Percentiles rank a stretch among this genome's conserved stretches.
Conservation (phyloP, 345 rosid species). For the Heritiera littoralis region DNA sequence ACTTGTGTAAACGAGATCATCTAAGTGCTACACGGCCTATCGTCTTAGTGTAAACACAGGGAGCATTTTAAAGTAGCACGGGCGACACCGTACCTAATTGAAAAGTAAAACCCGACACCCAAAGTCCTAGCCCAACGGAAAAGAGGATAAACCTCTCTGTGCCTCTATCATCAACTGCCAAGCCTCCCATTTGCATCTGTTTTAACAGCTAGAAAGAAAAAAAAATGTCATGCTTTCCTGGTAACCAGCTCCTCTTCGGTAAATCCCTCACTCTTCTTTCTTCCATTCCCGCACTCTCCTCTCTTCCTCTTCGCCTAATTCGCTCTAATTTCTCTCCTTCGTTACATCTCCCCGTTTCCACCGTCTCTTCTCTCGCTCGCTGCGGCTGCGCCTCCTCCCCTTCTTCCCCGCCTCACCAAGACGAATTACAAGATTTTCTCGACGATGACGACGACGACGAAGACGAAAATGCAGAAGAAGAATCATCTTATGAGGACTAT, state of each 20-base stretch:
- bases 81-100: too few species aligned
- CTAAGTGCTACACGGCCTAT: too few species aligned
- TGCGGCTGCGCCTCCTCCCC: slow-evolving; percentile 33
- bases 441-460: background rate
- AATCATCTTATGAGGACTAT: slow-evolving; percentile 28
- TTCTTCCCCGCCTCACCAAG: slow-evolving; percentile 26
- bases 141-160: background rate
- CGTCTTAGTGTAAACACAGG: too few species aligned
- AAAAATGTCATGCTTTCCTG: slow-evolving; percentile 22
- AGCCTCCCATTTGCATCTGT: background rate
- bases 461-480: slow-evolving; percentile 18
- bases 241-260: slow-evolving; percentile 19
- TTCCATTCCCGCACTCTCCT: slow-evolving; percentile 17
- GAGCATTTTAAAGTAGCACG: too few species aligned
- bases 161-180: background rate
- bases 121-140: background rate
- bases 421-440: slow-evolving; percentile 20
- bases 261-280: slow-evolving; percentile 32
- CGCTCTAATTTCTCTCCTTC: slow-evolving; percentile 24
- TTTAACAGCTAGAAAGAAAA: background rate
- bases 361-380: slow-evolving; percentile 17
- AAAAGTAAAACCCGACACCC: background rate
- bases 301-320: background rate
- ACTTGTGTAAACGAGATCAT: too few species aligned
- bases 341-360: slow-evolving; percentile 24